Evolutionary conservation across 768 basidiomycete genomes (phyloP).

Genomic region (Trametes cingulata): DNA sequence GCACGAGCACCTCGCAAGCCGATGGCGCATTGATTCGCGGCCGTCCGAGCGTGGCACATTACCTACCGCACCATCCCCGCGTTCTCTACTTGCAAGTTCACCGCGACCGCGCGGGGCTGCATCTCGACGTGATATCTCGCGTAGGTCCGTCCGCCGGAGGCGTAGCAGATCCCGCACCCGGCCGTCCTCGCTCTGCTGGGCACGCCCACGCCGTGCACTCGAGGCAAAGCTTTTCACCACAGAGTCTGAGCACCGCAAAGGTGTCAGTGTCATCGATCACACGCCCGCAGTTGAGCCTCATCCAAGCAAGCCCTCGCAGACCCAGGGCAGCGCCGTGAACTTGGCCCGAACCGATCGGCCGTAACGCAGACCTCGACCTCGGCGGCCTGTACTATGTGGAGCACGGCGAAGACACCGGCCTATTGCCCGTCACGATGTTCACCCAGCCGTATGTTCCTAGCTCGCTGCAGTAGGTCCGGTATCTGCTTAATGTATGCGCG

Average conservation of each 20-base stretch:
- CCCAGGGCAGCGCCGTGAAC: neutral
- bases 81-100: neutral
- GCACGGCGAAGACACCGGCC: too few relatives aligned
- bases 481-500: neutral
- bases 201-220: conserved; percentile 5
- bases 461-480: neutral
- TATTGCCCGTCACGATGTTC: too few relatives aligned
- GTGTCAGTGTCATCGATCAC: neutral
- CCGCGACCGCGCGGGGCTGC: neutral
- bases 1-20: conserved; percentile 12
- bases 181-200: neutral
- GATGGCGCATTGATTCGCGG: neutral
- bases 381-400: too few relatives aligned
- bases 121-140: too few relatives aligned
- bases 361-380: neutral
- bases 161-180: neutral
- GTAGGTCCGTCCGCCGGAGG: conserved; percentile 2
- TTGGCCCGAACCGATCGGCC: conserved; percentile 6
- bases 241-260: conserved; percentile 9
- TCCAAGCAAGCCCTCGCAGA: neutral
- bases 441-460: too few relatives aligned
- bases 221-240: neutral
- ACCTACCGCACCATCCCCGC: conserved; percentile 1
- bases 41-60: neutral
- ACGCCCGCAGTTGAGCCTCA: neutral